Evolutionary conservation across 129 eudicot species (phyloP).

Genomic region (Artemisia argyi): DNA sequence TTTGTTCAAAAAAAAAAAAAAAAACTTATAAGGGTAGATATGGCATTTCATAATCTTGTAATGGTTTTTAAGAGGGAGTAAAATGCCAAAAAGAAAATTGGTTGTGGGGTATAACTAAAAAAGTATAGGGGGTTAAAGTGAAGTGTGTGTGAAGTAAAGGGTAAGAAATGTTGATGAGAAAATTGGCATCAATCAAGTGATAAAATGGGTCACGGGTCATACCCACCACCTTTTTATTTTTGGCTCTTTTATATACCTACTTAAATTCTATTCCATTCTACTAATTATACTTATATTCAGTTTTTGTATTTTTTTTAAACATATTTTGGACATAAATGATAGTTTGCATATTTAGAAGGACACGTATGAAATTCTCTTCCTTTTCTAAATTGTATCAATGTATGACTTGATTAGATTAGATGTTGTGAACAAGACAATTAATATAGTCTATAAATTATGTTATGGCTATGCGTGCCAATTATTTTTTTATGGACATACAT

Average conservation of each 20-base stretch:
- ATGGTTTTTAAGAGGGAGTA: constrained; percentile 36
- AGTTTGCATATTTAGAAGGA: no score
- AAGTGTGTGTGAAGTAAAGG: constrained; percentile 25
- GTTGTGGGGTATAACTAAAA: constrained; percentile 37
- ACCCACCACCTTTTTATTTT: constrained; percentile 29
- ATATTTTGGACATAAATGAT: neutral
- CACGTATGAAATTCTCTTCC: no score
- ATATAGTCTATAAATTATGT: neutral
- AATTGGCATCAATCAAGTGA: constrained; percentile 58
- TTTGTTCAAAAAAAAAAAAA: no score
- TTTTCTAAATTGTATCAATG: no score
- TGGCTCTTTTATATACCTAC: neutral
- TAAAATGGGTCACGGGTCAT: constrained; percentile 22
- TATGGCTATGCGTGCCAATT: constrained; percentile 8
- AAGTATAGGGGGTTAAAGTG: constrained; percentile 19
- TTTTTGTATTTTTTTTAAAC: neutral
- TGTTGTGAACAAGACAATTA: neutral
- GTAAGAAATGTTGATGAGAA: constrained; percentile 26
- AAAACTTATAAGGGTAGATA: constrained; percentile 8
- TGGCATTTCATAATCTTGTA: constrained; percentile 22
- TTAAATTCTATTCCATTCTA: neutral
- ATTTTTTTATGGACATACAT: neutral
- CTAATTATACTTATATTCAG: neutral
- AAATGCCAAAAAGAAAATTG: constrained; percentile 23
- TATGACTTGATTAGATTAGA: neutral